A percentile compares a stretch with the other conserved stretches of the same genome.
Conservation (phyloP, 2,329 filamentous ascomycete genomes). For the Phialemoniopsis sp. region DNA sequence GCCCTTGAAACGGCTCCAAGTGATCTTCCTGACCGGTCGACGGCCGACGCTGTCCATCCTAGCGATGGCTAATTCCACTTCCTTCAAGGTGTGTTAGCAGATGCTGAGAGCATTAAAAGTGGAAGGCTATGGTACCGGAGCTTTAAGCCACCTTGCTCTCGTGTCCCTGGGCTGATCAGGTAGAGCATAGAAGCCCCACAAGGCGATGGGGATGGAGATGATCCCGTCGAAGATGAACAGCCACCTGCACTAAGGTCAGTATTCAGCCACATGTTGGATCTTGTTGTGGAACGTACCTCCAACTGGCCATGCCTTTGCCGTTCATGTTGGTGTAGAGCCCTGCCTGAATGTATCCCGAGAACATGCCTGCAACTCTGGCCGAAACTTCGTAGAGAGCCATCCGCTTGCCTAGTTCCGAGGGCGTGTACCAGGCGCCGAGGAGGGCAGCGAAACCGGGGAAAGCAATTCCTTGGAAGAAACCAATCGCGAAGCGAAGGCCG, state of each 20-base stretch:
- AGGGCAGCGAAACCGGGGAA: too few species aligned
- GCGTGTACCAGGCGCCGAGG: too few species aligned
- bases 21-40: too few species aligned
- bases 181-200: conserved; percentile 14
- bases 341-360: conserved; percentile 26
- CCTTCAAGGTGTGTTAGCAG: too few species aligned
- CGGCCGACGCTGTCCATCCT: conserved; percentile 7
- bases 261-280: too few species aligned
- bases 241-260: too few species aligned
- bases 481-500: too few species aligned
- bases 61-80: conserved; percentile 4
- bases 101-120: neutral
- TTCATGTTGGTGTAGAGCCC: conserved; percentile 27
- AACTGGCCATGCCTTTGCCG: conserved; percentile 22
- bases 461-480: too few species aligned
- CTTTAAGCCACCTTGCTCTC: conserved; percentile 7
- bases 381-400: too few species aligned
- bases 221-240: conserved; percentile 33
- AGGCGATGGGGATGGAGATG: conserved; percentile 14
- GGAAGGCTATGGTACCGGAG: neutral
- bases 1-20: too few species aligned
- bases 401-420: too few species aligned
- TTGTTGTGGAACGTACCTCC: conserved; percentile 28
- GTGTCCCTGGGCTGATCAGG: conserved; percentile 11
- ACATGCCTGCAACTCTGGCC: too few species aligned